Conservation (phyloP, 805 yeast genomes). For the Candida berthetii region DNA sequence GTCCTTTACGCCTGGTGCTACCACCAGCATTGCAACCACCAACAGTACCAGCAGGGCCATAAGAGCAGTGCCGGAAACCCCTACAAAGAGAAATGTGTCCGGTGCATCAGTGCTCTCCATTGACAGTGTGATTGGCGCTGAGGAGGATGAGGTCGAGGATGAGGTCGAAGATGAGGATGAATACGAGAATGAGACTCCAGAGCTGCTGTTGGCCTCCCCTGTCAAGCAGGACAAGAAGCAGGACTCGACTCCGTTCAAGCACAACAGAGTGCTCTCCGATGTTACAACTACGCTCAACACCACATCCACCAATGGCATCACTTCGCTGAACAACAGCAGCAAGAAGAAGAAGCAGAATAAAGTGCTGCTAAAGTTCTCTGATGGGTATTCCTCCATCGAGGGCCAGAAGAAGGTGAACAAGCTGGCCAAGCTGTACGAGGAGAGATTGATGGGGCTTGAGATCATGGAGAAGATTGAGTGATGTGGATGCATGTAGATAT, state of each 20-base stretch:
- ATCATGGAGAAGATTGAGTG: constrained; percentile 25
- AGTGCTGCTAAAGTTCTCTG: constrained; percentile 16
- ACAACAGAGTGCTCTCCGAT: constrained; percentile 12
- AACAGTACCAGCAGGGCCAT: neutral
- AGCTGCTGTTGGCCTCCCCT: neutral
- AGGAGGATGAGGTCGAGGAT: neutral
- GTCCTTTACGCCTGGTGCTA: constrained; percentile 6
- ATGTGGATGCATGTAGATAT: no score
- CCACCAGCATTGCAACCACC: constrained; percentile 9
- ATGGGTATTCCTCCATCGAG: constrained; percentile 25
- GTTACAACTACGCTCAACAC: constrained; percentile 17
- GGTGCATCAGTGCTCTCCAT: neutral
- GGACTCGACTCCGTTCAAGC: no score
- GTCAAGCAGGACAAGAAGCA: neutral
- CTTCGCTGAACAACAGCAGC: constrained; percentile 7
- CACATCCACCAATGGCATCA: no score
- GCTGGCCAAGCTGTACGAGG: constrained; percentile 59
- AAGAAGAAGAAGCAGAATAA: constrained; percentile 5
- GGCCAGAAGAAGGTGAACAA: constrained; percentile 50
- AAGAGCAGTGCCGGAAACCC: neutral
- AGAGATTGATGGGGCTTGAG: constrained; percentile 36
- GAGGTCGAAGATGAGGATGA: neutral
- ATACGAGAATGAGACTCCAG: neutral
- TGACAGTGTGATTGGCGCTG: neutral
- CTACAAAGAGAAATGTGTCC: neutral